A percentile compares a stretch with the other conserved stretches of the same genome.
Conservation (phyloP, 257 asterid genomes). For the Linderniella brevidens region DNA sequence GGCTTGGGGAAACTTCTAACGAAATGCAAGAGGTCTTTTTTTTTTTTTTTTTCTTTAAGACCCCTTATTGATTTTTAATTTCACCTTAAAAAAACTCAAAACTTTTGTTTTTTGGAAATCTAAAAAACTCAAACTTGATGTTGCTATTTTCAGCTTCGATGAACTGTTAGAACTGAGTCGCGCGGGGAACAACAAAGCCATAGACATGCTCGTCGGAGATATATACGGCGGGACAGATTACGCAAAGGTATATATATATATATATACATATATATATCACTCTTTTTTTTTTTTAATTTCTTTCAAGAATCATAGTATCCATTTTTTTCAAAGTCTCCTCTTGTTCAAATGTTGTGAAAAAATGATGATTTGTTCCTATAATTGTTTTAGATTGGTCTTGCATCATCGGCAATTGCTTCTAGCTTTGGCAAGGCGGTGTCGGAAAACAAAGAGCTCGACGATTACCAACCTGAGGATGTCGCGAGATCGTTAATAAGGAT, state of each 20-base stretch:
- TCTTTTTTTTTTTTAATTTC: background rate
- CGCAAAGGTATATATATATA: slow-evolving; percentile 24
- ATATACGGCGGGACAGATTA: slow-evolving; percentile 74
- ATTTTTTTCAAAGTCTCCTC: no score
- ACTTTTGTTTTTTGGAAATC: no score
- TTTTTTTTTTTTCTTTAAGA: background rate
- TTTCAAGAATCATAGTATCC: background rate
- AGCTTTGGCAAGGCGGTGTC: slow-evolving; percentile 10
- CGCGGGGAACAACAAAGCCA: slow-evolving; percentile 64
- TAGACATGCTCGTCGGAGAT: slow-evolving; percentile 98
- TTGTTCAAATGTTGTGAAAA: no score
- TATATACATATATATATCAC: background rate
- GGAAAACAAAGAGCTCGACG: slow-evolving; percentile 5
- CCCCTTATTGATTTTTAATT: no score
- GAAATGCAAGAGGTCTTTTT: slow-evolving; percentile 63
- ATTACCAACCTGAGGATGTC: slow-evolving; percentile 4
- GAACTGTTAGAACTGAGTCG: slow-evolving; percentile 79
- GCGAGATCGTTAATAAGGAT: slow-evolving; percentile 6
- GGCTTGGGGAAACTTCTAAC: slow-evolving; percentile 93
- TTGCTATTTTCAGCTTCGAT: slow-evolving; percentile 49
- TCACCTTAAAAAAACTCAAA: no score
- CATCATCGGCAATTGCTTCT: slow-evolving; percentile 9
- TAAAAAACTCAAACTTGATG: no score
- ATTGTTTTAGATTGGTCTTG: slow-evolving; percentile 6
- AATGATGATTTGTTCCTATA: no score